Percentiles rank a stretch among this genome's conserved stretches.
Conservation (phyloP, 2,329 filamentous ascomycete genomes). For the Hypomyces rosellus region DNA sequence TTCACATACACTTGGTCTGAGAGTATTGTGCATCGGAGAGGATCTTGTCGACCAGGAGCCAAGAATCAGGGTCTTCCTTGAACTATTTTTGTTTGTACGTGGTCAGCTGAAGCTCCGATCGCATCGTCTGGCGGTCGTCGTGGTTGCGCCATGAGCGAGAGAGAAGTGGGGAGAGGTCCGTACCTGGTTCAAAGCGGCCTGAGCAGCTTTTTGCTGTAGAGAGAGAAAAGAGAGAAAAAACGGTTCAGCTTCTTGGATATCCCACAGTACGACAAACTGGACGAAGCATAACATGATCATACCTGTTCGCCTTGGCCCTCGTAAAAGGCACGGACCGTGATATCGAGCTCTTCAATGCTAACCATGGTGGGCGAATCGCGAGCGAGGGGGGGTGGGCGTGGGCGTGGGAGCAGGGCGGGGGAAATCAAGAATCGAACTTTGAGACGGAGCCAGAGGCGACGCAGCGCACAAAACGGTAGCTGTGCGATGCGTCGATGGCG, state of each 20-base stretch:
- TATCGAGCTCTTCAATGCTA: constrained; percentile 91
- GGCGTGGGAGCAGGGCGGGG: constrained; percentile 27
- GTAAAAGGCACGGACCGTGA: constrained; percentile 92
- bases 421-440: constrained; percentile 14
- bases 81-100: constrained; percentile 52
- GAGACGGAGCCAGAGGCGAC: constrained; percentile 16
- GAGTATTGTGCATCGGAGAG: constrained; percentile 87
- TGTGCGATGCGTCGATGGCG: constrained; percentile 18
- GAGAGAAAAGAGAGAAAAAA: constrained; percentile 26
- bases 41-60: constrained; percentile 96
- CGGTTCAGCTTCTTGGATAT: constrained; percentile 28
- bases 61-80: constrained; percentile 97
- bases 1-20: constrained; percentile 83
- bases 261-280: neutral
- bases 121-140: neutral
- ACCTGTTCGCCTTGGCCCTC: constrained; percentile 93
- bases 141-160: neutral
- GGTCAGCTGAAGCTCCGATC: constrained; percentile 4
- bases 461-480: constrained; percentile 19
- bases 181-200: constrained; percentile 89
- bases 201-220: constrained; percentile 86
- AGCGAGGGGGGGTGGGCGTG: constrained; percentile 25
- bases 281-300: constrained; percentile 26
- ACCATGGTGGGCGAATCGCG: constrained; percentile 45
- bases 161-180: constrained; percentile 24